These are phyloP conservation scores for Goffeauzyma gilvescens DNA, from an alignment of 768 basidiomycete genomes.

Conservation along the genomic window DNA sequence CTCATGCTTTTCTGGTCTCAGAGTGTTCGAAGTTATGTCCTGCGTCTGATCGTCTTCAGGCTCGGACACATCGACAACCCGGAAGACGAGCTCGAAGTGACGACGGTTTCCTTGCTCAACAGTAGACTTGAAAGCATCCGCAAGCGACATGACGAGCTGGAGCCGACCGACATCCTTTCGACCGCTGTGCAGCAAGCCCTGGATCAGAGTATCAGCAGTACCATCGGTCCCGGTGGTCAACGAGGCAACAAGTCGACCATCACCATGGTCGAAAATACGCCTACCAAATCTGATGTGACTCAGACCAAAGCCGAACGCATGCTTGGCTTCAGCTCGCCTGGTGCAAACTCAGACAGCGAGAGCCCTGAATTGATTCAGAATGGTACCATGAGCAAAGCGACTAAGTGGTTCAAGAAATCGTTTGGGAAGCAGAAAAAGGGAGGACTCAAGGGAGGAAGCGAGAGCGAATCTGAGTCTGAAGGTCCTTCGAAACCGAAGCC, in stretches of 20 bases:
- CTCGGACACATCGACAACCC: conserved; percentile 31
- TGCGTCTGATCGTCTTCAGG: conserved; percentile 34
- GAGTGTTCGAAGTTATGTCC: conserved; percentile 29
- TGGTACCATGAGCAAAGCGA: conserved; percentile 15
- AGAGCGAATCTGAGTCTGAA: conserved; percentile 6
- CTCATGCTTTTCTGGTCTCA: conserved; percentile 34
- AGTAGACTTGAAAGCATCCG: conserved; percentile 33
- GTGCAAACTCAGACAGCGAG: conserved; percentile 1
- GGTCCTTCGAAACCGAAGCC: too few species aligned
- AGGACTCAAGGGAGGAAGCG: conserved; percentile 9
- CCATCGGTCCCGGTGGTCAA: too few species aligned
- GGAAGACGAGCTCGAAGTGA: conserved; percentile 28
- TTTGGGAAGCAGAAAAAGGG: conserved; percentile 22
- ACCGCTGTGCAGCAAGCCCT: too few species aligned
- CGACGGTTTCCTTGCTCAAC: conserved; percentile 32
- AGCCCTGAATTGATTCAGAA: conserved; percentile 3
- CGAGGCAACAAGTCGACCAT: too few species aligned
- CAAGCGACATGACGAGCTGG: conserved; percentile 34
- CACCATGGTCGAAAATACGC: conserved; percentile 23
- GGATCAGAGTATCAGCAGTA: too few species aligned
- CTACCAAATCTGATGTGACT: neutral
- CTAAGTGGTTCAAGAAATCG: conserved; percentile 28
- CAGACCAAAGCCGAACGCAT: conserved; percentile 23
- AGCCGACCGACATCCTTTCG: conserved; percentile 25
- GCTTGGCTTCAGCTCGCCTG: conserved; percentile 17